phyloP scores from a whole-genome alignment of 106 monocot species.

The Agapanthus africanus region DNA sequence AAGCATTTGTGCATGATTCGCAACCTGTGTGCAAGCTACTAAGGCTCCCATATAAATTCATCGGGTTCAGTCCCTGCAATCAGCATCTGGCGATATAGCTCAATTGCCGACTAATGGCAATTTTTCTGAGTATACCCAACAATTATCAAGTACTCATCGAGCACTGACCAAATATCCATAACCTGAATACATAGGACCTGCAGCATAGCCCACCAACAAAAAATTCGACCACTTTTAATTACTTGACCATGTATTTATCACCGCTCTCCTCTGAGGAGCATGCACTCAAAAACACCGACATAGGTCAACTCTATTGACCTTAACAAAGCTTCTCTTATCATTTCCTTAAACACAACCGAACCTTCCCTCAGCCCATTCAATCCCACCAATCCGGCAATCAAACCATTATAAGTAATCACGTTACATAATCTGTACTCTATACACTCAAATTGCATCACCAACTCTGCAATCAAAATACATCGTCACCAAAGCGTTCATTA shows the following conservation, averaged over 20 bases:
- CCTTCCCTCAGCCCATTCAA: slow-evolving; percentile 24
- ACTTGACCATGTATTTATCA: slow-evolving; percentile 21
- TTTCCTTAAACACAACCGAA: slow-evolving; percentile 17
- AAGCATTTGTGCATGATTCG: slow-evolving; percentile 7
- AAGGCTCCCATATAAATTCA: slow-evolving; percentile 39
- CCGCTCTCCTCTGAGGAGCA: slow-evolving; percentile 17
- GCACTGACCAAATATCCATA: slow-evolving; percentile 18
- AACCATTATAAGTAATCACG: slow-evolving; percentile 26
- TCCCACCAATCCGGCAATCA: slow-evolving; percentile 29
- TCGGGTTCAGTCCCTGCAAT: slow-evolving; percentile 18
- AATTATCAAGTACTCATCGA: slow-evolving; percentile 19
- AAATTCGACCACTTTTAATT: slow-evolving; percentile 14
- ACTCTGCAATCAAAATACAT: slow-evolving; percentile 23
- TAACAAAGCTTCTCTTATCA: slow-evolving; percentile 13
- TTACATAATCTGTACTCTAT: slow-evolving; percentile 9
- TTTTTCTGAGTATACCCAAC: slow-evolving; percentile 22
- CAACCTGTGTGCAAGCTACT: not conserved
- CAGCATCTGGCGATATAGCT: slow-evolving; percentile 15
- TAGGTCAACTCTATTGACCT: slow-evolving; percentile 27
- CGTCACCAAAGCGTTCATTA: no score
- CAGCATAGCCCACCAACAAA: slow-evolving; percentile 24
- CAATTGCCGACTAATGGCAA: slow-evolving; percentile 11
- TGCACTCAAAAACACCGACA: slow-evolving; percentile 23
- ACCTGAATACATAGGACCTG: slow-evolving; percentile 25
- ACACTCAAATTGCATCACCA: slow-evolving; percentile 34